Evolutionary conservation across 257 asterid species (phyloP).

Genomic region (Solanum peruvianum): DNA sequence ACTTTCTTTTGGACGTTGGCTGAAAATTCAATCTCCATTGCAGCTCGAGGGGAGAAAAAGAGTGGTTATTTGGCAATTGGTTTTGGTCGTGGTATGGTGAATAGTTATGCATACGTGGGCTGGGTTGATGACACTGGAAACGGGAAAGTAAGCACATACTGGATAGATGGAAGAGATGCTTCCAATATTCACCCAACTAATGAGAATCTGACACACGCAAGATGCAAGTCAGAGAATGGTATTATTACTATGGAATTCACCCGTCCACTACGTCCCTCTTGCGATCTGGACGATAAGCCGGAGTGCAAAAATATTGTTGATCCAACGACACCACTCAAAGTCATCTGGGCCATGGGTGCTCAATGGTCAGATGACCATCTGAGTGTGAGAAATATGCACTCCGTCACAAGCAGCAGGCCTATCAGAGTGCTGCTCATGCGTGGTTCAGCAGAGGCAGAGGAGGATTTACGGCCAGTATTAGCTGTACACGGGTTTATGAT

Average conservation of each 20-base stretch:
- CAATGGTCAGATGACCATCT: constrained; percentile 73
- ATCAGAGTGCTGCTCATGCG: constrained; percentile 74
- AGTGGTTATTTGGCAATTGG: constrained; percentile 94
- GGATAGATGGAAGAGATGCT: constrained; percentile 76
- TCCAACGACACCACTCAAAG: constrained; percentile 75
- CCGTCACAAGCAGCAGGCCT: constrained; percentile 76
- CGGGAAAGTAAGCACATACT: constrained; percentile 86
- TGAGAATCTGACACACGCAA: constrained; percentile 77
- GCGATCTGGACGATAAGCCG: constrained; percentile 37
- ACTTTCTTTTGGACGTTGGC: constrained; percentile 90
- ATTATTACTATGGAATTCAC: constrained; percentile 88
- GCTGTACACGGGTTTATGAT: constrained; percentile 98
- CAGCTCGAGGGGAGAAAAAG: constrained; percentile 91
- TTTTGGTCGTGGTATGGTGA: constrained; percentile 85
- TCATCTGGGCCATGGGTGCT: constrained; percentile 97
- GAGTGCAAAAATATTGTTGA: constrained; percentile 87
- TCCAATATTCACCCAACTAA: constrained; percentile 56
- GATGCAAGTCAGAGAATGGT: constrained; percentile 96
- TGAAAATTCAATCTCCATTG: constrained; percentile 71
- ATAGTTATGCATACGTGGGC: constrained; percentile 84
- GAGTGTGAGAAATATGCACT: constrained; percentile 87
- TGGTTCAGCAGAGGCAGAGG: constrained; percentile 95
- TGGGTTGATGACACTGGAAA: constrained; percentile 74
- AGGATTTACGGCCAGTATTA: constrained; percentile 84
- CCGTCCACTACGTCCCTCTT: constrained; percentile 71